Evolutionary conservation across 495 filamentous ascomycete genomes (phyloP).

Genomic region (Penicillium herquei): DNA sequence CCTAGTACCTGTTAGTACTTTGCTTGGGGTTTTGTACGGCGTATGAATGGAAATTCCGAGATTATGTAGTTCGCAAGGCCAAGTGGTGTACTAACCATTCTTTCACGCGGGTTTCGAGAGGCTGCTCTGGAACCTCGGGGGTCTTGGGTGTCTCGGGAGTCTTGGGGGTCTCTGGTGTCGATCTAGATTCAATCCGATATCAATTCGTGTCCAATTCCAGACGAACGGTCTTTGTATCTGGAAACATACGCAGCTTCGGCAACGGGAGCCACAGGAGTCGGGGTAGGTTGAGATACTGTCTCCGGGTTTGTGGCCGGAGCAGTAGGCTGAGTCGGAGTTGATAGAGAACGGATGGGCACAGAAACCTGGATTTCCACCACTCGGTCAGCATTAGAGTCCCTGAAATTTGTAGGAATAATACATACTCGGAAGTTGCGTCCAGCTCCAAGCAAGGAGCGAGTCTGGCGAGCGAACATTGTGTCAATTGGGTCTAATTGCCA

Average conservation of each 20-base stretch:
- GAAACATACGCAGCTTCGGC: slow-evolving; percentile 1
- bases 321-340: slow-evolving; percentile 20
- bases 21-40: background rate
- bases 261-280: slow-evolving; percentile 2
- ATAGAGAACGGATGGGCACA: slow-evolving; percentile 25
- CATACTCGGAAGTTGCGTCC: slow-evolving; percentile 21
- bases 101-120: slow-evolving; percentile 21
- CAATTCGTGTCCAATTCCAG: background rate
- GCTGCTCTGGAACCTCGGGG: slow-evolving; percentile 6
- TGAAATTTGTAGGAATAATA: background rate
- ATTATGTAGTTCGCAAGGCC: background rate
- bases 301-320: slow-evolving; percentile 12
- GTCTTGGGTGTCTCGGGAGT: background rate
- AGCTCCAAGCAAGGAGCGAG: slow-evolving; percentile 26
- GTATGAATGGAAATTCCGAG: too few relatives aligned
- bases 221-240: too few relatives aligned
- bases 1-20: slow-evolving; percentile 22
- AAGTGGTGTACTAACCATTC: slow-evolving; percentile 28
- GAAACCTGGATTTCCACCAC: slow-evolving; percentile 16
- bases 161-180: background rate
- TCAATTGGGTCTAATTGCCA: slow-evolving; percentile 1
- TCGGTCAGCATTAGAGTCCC: background rate
- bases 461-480: slow-evolving; percentile 27
- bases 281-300: slow-evolving; percentile 11
- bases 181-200: slow-evolving; percentile 10